Evolutionary conservation across 257 asterid species (phyloP), one percentile per base, ranked within the genome.

Genomic region (Jasminum sambac): DNA sequence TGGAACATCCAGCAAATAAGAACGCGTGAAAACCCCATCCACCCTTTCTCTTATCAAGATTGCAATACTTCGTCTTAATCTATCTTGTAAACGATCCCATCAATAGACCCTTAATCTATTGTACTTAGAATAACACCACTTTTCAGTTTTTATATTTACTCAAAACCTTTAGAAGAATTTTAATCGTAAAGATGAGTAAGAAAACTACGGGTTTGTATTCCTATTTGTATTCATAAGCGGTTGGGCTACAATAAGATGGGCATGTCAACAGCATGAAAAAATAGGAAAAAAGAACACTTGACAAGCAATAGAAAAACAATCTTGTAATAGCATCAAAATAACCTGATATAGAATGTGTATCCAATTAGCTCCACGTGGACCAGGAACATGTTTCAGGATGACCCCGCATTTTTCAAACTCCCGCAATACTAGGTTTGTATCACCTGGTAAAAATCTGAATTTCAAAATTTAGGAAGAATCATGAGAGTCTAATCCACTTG

Each of bases 331-430:
- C 43, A 70, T 66, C 58, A 64, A 59, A 61, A 30, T 52, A 64
- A 95, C 99, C 99, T 92, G 95, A 74, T 95, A 91, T 19, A 95
- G 78, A 77, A 95, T 86, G 77, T 95, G 96, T 95, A 91, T 95
- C 99, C 99, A 95, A 74, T 95, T 95, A 72, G 99, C 94, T 63
- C 84, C 84, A 84, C 98, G 85, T 66, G 97, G 97, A 59, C 99
- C 99, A 68, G 98, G 94, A 83, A 95, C 82, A 70, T 95, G 98
- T 70, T 86, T 91, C 79, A 95, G 79, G 76, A 95, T 89, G 72
- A 90, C 77, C 44, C 99, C 98, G 58, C 89, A 95, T 71, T 90
- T 95, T 76, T 95, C 99, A 46, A 95, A 91, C 82, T 95, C 99
- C 74, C 97, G 78, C 83, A 91, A 63, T 43, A 91, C 94, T 60